A percentile compares a stretch with the other conserved stretches of the same genome.
phyloP scores from a whole-genome alignment of 768 basidiomycete species.

The Collybia mongolica region DNA sequence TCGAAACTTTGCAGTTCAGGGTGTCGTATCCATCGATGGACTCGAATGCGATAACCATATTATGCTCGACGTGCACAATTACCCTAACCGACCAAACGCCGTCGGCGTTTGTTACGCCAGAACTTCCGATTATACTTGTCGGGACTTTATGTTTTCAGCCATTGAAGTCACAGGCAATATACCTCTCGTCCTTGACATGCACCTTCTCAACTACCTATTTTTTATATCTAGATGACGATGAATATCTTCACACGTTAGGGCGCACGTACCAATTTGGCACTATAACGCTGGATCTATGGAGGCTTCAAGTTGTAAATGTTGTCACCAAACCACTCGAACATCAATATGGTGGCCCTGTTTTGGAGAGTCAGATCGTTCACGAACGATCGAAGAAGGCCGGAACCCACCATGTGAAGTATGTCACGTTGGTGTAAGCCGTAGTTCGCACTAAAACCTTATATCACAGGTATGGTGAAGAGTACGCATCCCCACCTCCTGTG shows the following conservation, averaged over 20 bases:
- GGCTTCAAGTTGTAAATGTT: conserved; percentile 21
- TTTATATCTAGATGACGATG: conserved; percentile 7
- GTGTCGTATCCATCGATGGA: conserved; percentile 21
- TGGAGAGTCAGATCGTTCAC: conserved; percentile 27
- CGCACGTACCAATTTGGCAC: conserved; percentile 21
- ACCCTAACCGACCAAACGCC: conserved; percentile 2
- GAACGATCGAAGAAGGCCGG: conserved; percentile 33
- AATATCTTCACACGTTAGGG: conserved; percentile 12
- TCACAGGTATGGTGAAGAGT: conserved; percentile 28
- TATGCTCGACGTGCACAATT: conserved; percentile 15
- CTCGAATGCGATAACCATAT: conserved; percentile 20
- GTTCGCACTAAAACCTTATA: background rate
- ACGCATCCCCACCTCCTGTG: conserved; percentile 20
- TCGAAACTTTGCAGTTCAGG: conserved; percentile 15
- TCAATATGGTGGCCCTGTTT: conserved; percentile 18
- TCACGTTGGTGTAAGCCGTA: background rate
- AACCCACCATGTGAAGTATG: conserved; percentile 29
- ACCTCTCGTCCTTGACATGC: background rate
- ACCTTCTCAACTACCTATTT: background rate
- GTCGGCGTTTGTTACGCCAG: conserved; percentile 21
- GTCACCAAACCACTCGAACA: conserved; percentile 21
- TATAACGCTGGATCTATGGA: conserved; percentile 31
- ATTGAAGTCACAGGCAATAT: conserved; percentile 21
- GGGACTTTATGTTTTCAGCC: conserved; percentile 28
- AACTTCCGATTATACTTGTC: conserved; percentile 26